Evolutionary conservation across 768 basidiomycete genomes (phyloP), one percentile per base, ranked within the genome.

Genomic region (Fomitopsis pulvina): DNA sequence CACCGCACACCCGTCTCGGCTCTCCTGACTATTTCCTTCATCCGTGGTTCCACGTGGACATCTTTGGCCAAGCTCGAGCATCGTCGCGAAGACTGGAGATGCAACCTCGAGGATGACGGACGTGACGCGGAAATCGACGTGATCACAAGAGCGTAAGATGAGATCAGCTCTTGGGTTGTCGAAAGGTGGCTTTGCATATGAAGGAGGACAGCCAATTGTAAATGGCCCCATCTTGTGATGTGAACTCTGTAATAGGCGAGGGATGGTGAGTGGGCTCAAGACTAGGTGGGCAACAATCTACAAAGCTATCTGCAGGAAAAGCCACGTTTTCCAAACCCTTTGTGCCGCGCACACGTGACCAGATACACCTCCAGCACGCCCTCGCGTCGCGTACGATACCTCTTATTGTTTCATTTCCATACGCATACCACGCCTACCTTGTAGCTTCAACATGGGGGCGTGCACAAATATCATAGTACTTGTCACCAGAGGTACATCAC

Each of bases 41-140:
- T 12, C 5, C 14, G 14, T 16, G 34, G 14, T 18, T 4, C 14
- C 34, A 7, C 14, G 6, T 5, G 34, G 34, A 12, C 6, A 18
- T 18, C 14, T 14, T 4, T 37, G 34, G 18, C 34, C 34, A 14
- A 37, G 14, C 34, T 6, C 34, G 14, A 57, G 32, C 51, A 55
- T 60, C 10, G 10, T 12, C 16, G 39, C 41, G 39, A 60, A 50
- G 22, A 51, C 45, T 27, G 53, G 48, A 21, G 58, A 60, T 2
- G 51, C 51, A 20, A 44, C 14, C 21, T 18, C 7, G 7, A 60
- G 25, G 28, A 60, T 52, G 20, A 32, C 22, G 7, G 24, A 25
- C 10, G 46, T 41, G 25, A 57, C 56, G 14, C 41, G 53, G 45
- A 57, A 56, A 44, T 53, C 50, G 32, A 54, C 51, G 18, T 9